Percentiles rank a stretch among this genome's conserved stretches.
Evolutionary conservation across 495 filamentous ascomycete genomes (phyloP).

Genomic region (Trichoderma gamsii): DNA sequence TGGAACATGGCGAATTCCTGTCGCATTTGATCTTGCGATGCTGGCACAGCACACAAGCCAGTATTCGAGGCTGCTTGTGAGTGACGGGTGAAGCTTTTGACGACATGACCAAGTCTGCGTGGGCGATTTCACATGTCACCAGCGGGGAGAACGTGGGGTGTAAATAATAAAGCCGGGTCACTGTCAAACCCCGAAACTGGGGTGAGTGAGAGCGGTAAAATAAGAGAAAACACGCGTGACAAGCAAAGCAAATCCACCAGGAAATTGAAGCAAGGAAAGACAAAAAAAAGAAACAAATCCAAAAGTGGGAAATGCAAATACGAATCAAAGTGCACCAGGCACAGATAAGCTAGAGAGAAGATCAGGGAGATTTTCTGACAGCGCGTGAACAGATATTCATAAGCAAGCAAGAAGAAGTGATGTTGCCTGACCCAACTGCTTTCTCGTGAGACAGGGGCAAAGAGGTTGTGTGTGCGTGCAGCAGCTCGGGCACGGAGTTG

Average conservation of each 20-base stretch:
- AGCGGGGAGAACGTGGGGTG: conserved; percentile 13
- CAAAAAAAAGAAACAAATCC: not conserved
- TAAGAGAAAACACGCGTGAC: not conserved
- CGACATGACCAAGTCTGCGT: conserved; percentile 6
- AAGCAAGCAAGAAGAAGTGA: not conserved
- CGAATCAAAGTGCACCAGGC: conserved; percentile 2
- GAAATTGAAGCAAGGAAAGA: not conserved
- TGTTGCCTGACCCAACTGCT: not conserved
- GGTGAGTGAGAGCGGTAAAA: conserved; percentile 1
- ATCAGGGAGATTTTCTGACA: not conserved
- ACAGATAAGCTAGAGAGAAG: not conserved
- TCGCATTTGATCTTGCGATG: conserved; percentile 66
- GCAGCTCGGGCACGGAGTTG: not conserved
- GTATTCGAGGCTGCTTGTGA: conserved; percentile 1
- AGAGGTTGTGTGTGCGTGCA: not conserved
- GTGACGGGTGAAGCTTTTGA: conserved; percentile 1
- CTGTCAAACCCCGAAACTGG: not conserved
- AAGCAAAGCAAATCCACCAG: not conserved
- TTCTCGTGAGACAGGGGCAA: conserved; percentile 1
- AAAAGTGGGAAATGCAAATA: not conserved
- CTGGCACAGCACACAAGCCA: conserved; percentile 49
- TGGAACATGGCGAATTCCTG: conserved; percentile 59
- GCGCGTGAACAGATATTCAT: not conserved
- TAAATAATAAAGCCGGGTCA: not conserved
- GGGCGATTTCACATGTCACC: conserved; percentile 11